Evolutionary conservation across 2,329 filamentous ascomycete species (phyloP), one percentile per base, ranked within the genome.

Genomic region (Colletotrichum karsti): DNA sequence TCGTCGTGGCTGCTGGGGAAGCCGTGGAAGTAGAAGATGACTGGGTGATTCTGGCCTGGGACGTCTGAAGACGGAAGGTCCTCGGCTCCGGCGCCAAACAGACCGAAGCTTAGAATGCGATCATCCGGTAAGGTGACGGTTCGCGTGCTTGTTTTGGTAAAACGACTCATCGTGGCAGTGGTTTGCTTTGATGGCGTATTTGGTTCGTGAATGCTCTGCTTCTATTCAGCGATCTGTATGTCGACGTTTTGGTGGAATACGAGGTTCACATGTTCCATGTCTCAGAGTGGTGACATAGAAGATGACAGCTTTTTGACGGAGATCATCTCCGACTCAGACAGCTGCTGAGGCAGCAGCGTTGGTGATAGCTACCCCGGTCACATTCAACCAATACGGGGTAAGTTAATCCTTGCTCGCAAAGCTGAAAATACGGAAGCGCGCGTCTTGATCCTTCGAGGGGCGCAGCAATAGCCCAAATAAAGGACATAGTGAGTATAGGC

Each of bases 1-100:
- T 83, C 81, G 20, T 81, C 72, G n/a, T 80, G 80, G 7, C 77
- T 81, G 1, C 76, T 76, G 0, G 81, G 82, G 61, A 77, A 82
- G 10, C 81, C 82, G 70, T 84, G 82, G 66, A 84, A 80, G 70
- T 78, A 67, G n/a, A 67, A 51, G 5, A 67, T 33, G 26, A 18
- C 28, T 3, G 48, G 59, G 7, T 13, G 13, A 18, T 22, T n/a
- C 12, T 20, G 26, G 15, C 51, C 41, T 9, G 26, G 54, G 6
- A 26, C 5, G 6, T 24, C 54, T 4, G 39, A 44, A 8, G 63
- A 28, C 33, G 28, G 54, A 22, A 30, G 20, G 4, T 28, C 44
- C 42, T 20, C 12, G 10, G 44, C 18, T 26, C 24, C 42, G 24
- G 42, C 37, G 33, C 65, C 65, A 13, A 41, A 60, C 22, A 35